Base-by-base conservation (phyloP, 75 land plant genomes). In the Pseudotsuga menziesii region DNA sequence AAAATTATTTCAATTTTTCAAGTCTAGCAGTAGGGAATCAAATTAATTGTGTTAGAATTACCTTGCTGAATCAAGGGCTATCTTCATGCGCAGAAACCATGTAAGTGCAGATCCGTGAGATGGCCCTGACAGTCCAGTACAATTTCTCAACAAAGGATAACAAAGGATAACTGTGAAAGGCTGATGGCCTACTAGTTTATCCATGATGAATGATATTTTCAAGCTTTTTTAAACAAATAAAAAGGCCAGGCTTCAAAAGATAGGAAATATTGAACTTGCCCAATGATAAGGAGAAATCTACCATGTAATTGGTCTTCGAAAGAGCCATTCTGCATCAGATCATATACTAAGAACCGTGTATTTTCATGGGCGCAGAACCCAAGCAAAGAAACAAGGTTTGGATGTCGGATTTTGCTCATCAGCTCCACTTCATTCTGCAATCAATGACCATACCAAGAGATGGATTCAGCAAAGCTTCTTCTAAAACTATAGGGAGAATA, bases 1-100 rank as follows among this genome's bases (percentile, higher is more conserved):
- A 29, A 32, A 61, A 66, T 66, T 20, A 13, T 69, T 6, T 56
- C 13, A 36, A 44, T 29, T 29, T 29, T 29, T 29, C 0, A 29
- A 29, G 32, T 29, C 32, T 29, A 29, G 32, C 32, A 29, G 1
- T 29, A 29, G 32, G 32, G 32, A 29, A 1, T 29, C 32, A 29
- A 29, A 29, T 29, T 29, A 29, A 29, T 29, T 29, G 32, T 35
- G 63, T 15, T 11, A 66, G 66, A 58, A 16, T 76, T 60, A 90
- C 97, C 91, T 88, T 82, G 98, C 98, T 25, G 82, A 77, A 67
- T 94, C 92, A 75, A 94, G 91, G 5, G 94, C 98, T 76, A 94
- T 90, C 70, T 92, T 94, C 84, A 94, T 84, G 29, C 94, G 85
- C 12, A 84, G 29, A 77, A 84, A 78, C 98, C 98, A 94, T 4